phyloP scores from a whole-genome alignment of 305 asterid species.

The Solanum chacoense region DNA sequence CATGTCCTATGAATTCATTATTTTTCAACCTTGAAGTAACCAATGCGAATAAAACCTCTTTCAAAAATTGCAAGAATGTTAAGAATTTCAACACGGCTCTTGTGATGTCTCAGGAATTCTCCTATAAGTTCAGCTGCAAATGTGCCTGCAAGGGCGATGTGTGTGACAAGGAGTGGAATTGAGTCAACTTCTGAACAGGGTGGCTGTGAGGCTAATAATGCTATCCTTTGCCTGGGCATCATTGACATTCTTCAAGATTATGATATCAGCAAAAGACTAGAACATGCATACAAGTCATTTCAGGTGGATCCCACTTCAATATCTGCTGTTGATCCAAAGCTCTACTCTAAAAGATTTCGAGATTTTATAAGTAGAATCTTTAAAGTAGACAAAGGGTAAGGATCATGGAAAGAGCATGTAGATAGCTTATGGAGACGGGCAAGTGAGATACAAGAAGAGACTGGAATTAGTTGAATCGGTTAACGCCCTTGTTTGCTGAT shows the following conservation, averaged over 20 bases:
- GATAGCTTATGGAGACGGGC: background rate
- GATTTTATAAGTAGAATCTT: conserved; percentile 57
- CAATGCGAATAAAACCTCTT: background rate
- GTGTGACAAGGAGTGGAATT: background rate
- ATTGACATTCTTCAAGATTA: conserved; percentile 72
- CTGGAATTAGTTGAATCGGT: background rate
- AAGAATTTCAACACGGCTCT: background rate
- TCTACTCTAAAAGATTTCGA: conserved; percentile 59
- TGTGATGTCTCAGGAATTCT: background rate
- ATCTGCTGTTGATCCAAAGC: conserved; percentile 76
- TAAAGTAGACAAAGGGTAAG: conserved; percentile 24
- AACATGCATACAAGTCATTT: conserved; percentile 66
- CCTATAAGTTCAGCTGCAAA: background rate
- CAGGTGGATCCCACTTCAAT: conserved; percentile 58
- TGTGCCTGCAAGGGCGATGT: conserved; percentile 5
- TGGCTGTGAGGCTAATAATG: conserved; percentile 43
- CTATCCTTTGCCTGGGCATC: conserved; percentile 66
- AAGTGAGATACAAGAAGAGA: conserved; percentile 5
- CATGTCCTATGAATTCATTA: background rate
- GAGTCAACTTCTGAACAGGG: conserved; percentile 7
- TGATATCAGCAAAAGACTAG: conserved; percentile 73
- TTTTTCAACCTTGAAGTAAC: background rate
- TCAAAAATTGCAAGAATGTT: background rate
- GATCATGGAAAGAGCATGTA: background rate
- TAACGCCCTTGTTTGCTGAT: background rate